These are phyloP conservation scores for Penicillium freii DNA, from an alignment of 2,329 filamentous ascomycete species.

Conservation along the genomic window DNA sequence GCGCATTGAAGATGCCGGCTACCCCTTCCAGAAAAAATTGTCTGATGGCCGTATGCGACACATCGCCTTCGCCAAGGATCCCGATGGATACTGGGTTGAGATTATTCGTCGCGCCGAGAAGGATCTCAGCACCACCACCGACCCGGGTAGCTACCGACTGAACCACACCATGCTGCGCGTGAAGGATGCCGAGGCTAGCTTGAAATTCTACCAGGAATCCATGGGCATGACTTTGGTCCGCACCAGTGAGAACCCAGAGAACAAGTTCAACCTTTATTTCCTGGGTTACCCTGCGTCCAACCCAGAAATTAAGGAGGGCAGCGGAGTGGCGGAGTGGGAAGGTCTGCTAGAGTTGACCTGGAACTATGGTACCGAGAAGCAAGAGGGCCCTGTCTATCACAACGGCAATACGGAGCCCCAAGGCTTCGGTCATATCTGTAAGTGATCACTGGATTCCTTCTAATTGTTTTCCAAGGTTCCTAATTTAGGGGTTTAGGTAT, in stretches of 20 bases:
- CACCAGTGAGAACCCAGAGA: slow-evolving; percentile 66
- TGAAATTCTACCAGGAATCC: slow-evolving; percentile 79
- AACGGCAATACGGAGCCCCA: slow-evolving; percentile 89
- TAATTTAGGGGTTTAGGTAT: slow-evolving; percentile 53
- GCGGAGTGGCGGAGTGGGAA: slow-evolving; percentile 66
- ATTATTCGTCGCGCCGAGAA: slow-evolving; percentile 67
- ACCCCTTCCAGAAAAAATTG: slow-evolving; percentile 93
- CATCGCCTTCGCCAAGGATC: slow-evolving; percentile 88
- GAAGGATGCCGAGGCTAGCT: slow-evolving; percentile 72
- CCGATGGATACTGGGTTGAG: slow-evolving; percentile 73
- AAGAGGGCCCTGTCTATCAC: slow-evolving; percentile 81
- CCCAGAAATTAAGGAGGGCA: slow-evolving; percentile 49
- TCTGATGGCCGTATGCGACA: slow-evolving; percentile 80
- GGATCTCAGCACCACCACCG: slow-evolving; percentile 69
- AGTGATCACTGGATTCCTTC: slow-evolving; percentile 33
- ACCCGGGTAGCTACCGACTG: slow-evolving; percentile 69
- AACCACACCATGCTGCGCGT: slow-evolving; percentile 79
- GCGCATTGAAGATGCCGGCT: slow-evolving; percentile 84
- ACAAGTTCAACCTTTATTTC: slow-evolving; percentile 89
- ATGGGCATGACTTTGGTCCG: slow-evolving; percentile 84
- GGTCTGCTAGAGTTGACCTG: slow-evolving; percentile 88
- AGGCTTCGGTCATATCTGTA: slow-evolving; percentile 91
- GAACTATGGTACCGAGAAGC: slow-evolving; percentile 73
- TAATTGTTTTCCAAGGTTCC: not conserved
- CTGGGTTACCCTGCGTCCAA: slow-evolving; percentile 69